A percentile compares a stretch with the other conserved stretches of the same genome.
Evolutionary conservation across 169 alveolate species (phyloP).

Genomic region (Blepharisma undulans): DNA sequence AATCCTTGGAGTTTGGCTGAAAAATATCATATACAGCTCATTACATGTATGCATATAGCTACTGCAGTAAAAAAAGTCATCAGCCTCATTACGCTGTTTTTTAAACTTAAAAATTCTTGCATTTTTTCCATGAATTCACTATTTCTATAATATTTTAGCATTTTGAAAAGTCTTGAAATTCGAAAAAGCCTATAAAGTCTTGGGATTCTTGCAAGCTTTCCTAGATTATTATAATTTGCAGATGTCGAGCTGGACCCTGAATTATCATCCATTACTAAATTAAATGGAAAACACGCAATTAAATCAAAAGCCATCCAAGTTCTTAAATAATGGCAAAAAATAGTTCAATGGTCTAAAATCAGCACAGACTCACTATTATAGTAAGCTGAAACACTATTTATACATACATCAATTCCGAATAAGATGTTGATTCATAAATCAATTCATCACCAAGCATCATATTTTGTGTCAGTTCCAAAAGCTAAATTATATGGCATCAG

Average conservation of each 20-base stretch:
- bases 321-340: conserved; percentile 52
- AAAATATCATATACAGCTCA: conserved; percentile 42
- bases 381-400: conserved; percentile 56
- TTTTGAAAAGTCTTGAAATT: conserved; percentile 58
- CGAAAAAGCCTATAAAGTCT: conserved; percentile 62
- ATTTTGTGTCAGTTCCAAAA: conserved; percentile 34
- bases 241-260: neutral
- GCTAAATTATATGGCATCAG: conserved; percentile 64
- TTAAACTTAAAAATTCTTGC: conserved; percentile 38
- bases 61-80: conserved; percentile 44
- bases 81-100: conserved; percentile 50
- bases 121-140: conserved; percentile 20
- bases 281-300: conserved; percentile 64
- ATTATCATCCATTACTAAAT: neutral
- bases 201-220: conserved; percentile 59
- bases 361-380: conserved; percentile 57
- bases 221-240: conserved; percentile 41
- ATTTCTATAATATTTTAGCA: conserved; percentile 32
- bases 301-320: conserved; percentile 72
- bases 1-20: conserved; percentile 30
- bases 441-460: conserved; percentile 41
- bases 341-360: conserved; percentile 34
- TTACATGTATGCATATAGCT: conserved; percentile 54
- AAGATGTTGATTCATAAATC: conserved; percentile 52
- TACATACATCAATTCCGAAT: conserved; percentile 58